Base-by-base conservation (phyloP, 345 rosid genomes). In the Gynandropsis gynandra region DNA sequence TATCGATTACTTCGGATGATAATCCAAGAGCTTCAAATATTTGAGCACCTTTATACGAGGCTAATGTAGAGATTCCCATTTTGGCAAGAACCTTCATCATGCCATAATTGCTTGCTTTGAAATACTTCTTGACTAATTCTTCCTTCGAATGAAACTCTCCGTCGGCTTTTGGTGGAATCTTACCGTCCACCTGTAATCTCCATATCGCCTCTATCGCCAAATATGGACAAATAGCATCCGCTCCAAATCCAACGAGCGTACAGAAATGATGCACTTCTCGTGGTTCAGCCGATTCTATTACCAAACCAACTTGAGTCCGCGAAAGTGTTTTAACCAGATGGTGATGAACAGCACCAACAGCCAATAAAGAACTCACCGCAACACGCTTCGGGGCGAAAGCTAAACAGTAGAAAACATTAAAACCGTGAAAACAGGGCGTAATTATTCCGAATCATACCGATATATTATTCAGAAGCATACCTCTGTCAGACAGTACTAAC, bases 11-110 rank as follows among this genome's bases (percentile, higher is more conserved):
- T 69, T 88, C 87, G 41, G 94, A 85, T 7, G 99, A 83, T 54
- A 93, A 97, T 27, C 99, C 99, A 37, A 93, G 75, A 37, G 95
- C 97, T 81, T 93, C 99, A 57, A 93, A 93, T 58, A 93, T 93
- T 64, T 93, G 99, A 72, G 99, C 97, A 42, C 99, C 99, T 75
- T 93, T 93, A 72, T 93, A 93, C 0, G 99, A 93, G 37, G 99
- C 99, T 65, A 93, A 56, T 27, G 99, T 93, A 29, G 99, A 93
- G 42, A 93, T 93, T 46, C 99, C 99, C 99, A 93, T 93, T 65
- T 88, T 93, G 10, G 99, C 99, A 35, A 93, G 95, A 64, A 93
- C 99, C 72, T 93, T 93, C 99, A 93, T 93, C 99, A 93, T 93
- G 58, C 99, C 99, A 66, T 88, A 93, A 76, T 69, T 85, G 72